These are phyloP conservation scores for Chytriomyces confervae DNA, from an alignment of 192 early-diverging fungal genomes.

Conservation along the genomic window DNA sequence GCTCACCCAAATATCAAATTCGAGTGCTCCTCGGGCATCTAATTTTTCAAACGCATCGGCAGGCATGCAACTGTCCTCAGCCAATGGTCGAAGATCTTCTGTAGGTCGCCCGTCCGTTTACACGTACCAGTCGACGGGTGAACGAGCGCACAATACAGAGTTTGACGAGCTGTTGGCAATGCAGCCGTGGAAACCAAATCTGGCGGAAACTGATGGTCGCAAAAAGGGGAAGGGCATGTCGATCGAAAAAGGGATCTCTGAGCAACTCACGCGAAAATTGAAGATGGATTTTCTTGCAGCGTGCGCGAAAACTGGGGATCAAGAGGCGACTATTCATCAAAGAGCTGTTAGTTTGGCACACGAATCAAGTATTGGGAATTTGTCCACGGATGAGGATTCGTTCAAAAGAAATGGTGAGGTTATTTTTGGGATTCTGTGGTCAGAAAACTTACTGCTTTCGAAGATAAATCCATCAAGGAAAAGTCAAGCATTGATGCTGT, in stretches of 20 bases:
- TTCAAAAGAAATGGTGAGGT: no score
- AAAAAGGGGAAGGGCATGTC: neutral
- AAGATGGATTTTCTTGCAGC: neutral
- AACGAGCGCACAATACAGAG: neutral
- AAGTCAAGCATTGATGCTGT: neutral
- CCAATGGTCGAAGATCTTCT: neutral
- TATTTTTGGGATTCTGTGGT: no score
- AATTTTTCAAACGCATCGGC: neutral
- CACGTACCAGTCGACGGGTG: neutral
- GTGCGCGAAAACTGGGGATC: no score
- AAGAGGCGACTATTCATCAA: no score
- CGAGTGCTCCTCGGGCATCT: neutral
- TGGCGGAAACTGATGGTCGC: neutral
- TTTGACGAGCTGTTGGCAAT: slow-evolving; percentile 4
- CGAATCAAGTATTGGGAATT: no score
- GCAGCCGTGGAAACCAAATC: neutral
- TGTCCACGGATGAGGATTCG: no score
- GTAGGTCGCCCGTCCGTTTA: neutral
- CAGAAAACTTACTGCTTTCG: no score
- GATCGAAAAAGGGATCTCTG: neutral
- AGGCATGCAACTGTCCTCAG: neutral
- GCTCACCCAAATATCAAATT: neutral
- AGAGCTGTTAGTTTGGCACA: no score
- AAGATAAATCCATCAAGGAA: no score
- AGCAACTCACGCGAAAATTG: neutral